phyloP scores from a whole-genome alignment of 129 eudicot species.

The Flaveria ramosissima region DNA sequence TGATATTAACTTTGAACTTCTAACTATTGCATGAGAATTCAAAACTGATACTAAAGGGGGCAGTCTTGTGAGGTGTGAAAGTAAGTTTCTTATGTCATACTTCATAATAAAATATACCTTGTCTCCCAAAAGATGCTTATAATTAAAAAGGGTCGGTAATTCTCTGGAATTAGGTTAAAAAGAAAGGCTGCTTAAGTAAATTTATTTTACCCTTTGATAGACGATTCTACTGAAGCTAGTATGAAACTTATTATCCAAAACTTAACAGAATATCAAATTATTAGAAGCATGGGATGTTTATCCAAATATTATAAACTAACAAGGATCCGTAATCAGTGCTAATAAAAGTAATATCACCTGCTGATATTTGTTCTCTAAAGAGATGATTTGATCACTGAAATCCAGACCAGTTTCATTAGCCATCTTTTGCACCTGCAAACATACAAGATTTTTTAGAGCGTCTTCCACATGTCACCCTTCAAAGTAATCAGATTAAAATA shows the following conservation, averaged over 20 bases:
- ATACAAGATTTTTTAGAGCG: background rate
- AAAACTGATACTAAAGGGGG: background rate
- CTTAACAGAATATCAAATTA: background rate
- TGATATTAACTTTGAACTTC: background rate
- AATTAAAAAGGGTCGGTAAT: background rate
- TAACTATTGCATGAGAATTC: background rate
- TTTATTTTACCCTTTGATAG: background rate
- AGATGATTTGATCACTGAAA: conserved; percentile 68
- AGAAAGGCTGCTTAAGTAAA: background rate
- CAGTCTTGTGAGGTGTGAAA: background rate
- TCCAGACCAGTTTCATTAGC: conserved; percentile 91
- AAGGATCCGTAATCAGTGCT: background rate
- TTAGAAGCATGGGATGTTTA: background rate
- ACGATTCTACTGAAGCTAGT: background rate
- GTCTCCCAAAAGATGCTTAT: background rate
- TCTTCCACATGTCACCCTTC: conserved; percentile 1
- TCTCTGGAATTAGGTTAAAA: background rate
- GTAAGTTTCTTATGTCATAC: conserved; percentile 1
- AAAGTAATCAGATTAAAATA: background rate
- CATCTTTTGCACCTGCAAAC: conserved; percentile 82
- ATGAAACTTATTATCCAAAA: conserved; percentile 1
- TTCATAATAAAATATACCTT: background rate
- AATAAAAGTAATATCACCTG: conserved; percentile 51
- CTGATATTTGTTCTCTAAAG: conserved; percentile 74
- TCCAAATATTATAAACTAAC: background rate